Evolutionary conservation across 106 monocot genomes (phyloP).

Genomic region (Cymbidium sinense): DNA sequence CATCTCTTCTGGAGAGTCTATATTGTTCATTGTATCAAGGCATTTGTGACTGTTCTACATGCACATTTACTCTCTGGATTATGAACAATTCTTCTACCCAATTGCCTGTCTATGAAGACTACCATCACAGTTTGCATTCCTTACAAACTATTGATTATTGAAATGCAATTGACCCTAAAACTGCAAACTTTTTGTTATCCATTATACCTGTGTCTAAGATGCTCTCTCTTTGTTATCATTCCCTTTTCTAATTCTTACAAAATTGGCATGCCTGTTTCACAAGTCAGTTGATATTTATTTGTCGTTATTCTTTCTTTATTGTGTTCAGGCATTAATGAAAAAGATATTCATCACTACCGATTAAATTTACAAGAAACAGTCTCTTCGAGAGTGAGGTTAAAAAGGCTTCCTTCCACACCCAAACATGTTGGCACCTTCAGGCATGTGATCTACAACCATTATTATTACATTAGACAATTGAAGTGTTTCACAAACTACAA

Average conservation of each 20-base stretch:
- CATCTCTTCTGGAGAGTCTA: not conserved
- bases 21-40: not conserved
- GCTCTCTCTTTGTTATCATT: too few relatives aligned
- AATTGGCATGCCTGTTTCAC: not conserved
- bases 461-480: constrained; percentile 1
- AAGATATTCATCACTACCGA: constrained; percentile 33
- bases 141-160: too few relatives aligned
- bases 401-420: constrained; percentile 24
- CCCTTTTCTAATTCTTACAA: too few relatives aligned
- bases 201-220: too few relatives aligned
- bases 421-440: constrained; percentile 61
- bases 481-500: not conserved
- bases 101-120: not conserved
- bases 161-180: too few relatives aligned
- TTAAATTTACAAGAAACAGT: constrained; percentile 33
- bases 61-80: not conserved
- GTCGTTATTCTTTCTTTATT: not conserved
- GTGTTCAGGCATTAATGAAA: constrained; percentile 45
- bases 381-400: constrained; percentile 21
- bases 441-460: constrained; percentile 8
- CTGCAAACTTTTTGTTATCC: too few relatives aligned
- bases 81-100: not conserved
- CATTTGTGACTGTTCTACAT: not conserved
- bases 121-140: too few relatives aligned
- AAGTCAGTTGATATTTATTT: not conserved